Base-by-base conservation (phyloP, 2,329 filamentous ascomycete species). In the Passalora sequoiae region DNA sequence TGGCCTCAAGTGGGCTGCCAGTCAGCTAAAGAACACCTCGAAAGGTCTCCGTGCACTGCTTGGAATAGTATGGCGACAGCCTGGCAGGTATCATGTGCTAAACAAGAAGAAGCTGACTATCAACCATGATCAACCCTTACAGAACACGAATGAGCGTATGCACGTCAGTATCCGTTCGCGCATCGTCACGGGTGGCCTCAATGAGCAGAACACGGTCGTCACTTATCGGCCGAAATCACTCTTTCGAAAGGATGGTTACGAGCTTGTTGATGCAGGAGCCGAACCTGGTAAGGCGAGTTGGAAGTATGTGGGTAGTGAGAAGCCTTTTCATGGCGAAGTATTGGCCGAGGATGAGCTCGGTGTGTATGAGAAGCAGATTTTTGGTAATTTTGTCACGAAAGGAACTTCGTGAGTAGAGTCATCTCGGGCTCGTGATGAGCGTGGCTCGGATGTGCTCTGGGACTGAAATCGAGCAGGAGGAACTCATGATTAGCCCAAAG, bases 201-300 rank as follows among this genome's bases (percentile, higher is more conserved):
- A 51, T 27, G 39, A 44, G 29, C 36, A 40, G 13, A 38, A 48
- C 19, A 17, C 35, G 12, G 24, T 43, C 13, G 42, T 37, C 4
- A 21, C 13, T 12, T 51, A 51, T 25, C 24, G 46, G 38, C 48
- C 45, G 2, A 48, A 48, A n/a, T 41, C 44, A 1, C 20, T 51
- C 6, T n/a, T n/a, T n/a, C 37, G 38, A 13, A 32, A 33, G 15
- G 22, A 27, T 2, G 41, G 44, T 9, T 50, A 50, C 16, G 44
- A 50, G n/a, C 32, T 50, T 8, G 22, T 50, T 9, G 44, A 50
- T 22, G 16, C 16, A 2, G 13, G 6, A 3, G 44, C 44, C 3
- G 38, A 50, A 35, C 44, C 47, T 13, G 47, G 44, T 1, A 41
- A 42, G 20, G 47, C 44, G 7, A 47, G 38, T 32, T 50, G 47